These are phyloP conservation scores for Thermothelomyces thermophilus DNA, from an alignment of 2,329 filamentous ascomycete genomes.

Conservation along the genomic window DNA sequence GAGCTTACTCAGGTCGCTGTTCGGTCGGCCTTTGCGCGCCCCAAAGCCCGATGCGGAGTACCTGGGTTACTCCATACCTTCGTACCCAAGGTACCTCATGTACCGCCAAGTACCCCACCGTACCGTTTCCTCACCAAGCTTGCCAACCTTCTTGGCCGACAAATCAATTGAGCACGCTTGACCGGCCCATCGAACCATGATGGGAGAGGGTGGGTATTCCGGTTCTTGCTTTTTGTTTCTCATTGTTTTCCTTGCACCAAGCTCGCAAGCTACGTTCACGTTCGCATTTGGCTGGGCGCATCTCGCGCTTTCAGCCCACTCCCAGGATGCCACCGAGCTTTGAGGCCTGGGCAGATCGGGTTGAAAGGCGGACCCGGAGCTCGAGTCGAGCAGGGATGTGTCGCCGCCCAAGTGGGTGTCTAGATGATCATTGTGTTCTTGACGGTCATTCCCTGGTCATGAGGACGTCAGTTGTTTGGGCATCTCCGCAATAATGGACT, in stretches of 20 bases:
- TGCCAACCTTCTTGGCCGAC: background rate
- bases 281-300: too few species aligned
- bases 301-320: too few species aligned
- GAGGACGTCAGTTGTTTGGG: conserved; percentile 1
- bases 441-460: conserved; percentile 9
- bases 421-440: background rate
- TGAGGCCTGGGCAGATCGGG: background rate
- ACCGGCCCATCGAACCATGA: background rate
- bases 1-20: background rate
- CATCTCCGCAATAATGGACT: conserved; percentile 2
- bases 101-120: conserved; percentile 9
- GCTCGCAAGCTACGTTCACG: too few species aligned
- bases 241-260: too few species aligned
- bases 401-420: background rate
- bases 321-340: too few species aligned
- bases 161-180: background rate
- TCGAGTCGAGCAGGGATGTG: conserved; percentile 1
- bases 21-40: conserved; percentile 5
- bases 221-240: too few species aligned
- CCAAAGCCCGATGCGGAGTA: conserved; percentile 3
- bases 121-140: background rate
- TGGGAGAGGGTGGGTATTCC: too few species aligned
- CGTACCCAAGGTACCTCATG: background rate
- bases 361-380: background rate
- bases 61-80: background rate